A percentile compares a stretch with the other conserved stretches of the same genome.
These are phyloP conservation scores for Trametes sp. DNA, from an alignment of 1,284 basidiomycete genomes.

Conservation along the genomic window DNA sequence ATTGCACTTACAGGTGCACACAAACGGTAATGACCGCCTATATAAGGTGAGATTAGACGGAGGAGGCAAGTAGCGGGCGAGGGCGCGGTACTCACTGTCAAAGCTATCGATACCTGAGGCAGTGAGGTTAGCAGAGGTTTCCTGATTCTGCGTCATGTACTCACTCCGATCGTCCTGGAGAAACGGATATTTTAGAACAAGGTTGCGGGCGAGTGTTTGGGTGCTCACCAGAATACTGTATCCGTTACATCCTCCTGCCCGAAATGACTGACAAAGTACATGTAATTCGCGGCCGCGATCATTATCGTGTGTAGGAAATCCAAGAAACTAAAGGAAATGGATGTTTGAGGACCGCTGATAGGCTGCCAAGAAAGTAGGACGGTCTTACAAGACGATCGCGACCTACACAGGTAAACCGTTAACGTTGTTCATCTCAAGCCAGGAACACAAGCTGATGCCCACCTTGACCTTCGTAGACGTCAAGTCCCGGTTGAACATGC, in stretches of 20 bases:
- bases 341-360: too few relatives aligned
- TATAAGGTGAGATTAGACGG: not conserved
- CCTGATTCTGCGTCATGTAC: not conserved
- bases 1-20: conserved; percentile 30
- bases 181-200: not conserved
- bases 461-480: conserved; percentile 34
- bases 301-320: conserved; percentile 36
- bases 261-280: conserved; percentile 34
- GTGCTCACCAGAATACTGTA: conserved; percentile 34
- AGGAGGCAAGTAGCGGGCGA: not conserved
- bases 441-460: conserved; percentile 5
- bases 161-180: conserved; percentile 29
- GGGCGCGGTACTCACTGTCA: conserved; percentile 23
- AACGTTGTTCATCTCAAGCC: not conserved
- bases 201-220: not conserved
- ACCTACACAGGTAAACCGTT: conserved; percentile 26
- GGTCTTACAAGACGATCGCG: conserved; percentile 30
- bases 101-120: conserved; percentile 29
- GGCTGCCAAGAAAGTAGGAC: too few relatives aligned
- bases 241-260: conserved; percentile 30
- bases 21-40: conserved; percentile 33
- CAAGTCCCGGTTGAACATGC: conserved; percentile 27
- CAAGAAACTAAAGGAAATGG: conserved; percentile 23
- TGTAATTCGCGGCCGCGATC: conserved; percentile 33
- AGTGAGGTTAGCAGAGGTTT: not conserved